Evolutionary conservation across 2,329 filamentous ascomycete species (phyloP), one percentile per base, ranked within the genome.

Genomic region (Aspergillus fumigatiaffinis): DNA sequence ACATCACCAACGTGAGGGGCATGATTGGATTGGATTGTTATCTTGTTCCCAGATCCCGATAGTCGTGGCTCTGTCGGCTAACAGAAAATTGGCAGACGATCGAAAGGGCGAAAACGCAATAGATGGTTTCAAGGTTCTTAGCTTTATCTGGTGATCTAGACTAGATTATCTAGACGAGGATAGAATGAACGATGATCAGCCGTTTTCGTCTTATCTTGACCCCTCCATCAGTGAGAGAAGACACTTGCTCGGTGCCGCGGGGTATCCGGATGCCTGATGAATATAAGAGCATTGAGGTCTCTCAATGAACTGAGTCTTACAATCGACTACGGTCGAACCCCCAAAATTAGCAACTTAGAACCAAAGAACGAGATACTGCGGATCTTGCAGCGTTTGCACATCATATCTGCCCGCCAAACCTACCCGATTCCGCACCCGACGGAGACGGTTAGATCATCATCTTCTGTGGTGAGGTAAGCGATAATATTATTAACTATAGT

Each of bases 11-110:
- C 17, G 52, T 38, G 41, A 32, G 44, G 53, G 38, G 29, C 42
- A 50, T 61, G 58, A 59, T 60, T 60, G 60, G 58, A 48, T 21
- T 51, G 23, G 20, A 23, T 7, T 47, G 21, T 17, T 55, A 51
- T 49, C 41, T 29, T 47, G 42, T 44, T 51, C 2, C 55, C 52
- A 58, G 62, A 38, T 51, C 32, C 54, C 51, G 60, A 63, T 62
- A 62, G 60, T 60, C 61, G 60, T 63, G 61, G 57, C 53, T 62
- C 58, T 52, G 60, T 63, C 61, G 61, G 61, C 60, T 62, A 60
- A 47, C 35, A 47, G 14, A 50, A 57, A 61, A 63, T 52, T 52
- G 10, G 41, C 26, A 53, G 42, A 54, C 25, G 21, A 54, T 52
- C 35, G 53, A 28, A 46, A 51, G 38, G 23, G 9, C 29, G n/a